A percentile compares a stretch with the other conserved stretches of the same genome.
Evolutionary conservation across 2,329 filamentous ascomycete species (phyloP).

Genomic region (Calonectria hawksworthii): DNA sequence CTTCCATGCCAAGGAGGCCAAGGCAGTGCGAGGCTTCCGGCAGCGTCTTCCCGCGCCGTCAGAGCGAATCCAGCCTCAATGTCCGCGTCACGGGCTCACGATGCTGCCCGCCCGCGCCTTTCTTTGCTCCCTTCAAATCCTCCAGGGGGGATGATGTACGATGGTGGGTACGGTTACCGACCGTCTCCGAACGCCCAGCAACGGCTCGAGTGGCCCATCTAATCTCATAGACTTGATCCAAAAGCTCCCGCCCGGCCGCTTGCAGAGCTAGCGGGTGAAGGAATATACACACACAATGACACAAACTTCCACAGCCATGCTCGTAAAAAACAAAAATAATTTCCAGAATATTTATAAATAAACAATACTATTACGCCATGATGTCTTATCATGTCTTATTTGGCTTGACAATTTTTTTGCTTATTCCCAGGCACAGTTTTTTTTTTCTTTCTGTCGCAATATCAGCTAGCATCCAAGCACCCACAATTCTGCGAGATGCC

Average conservation of each 20-base stretch:
- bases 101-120: background rate
- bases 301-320: background rate
- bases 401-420: background rate
- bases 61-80: constrained; percentile 7
- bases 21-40: background rate
- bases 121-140: background rate
- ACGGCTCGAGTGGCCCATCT: background rate
- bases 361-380: background rate
- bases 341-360: background rate
- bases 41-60: background rate
- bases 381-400: background rate
- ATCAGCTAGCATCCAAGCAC: background rate
- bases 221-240: constrained; percentile 7
- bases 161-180: background rate
- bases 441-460: background rate
- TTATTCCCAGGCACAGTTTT: background rate
- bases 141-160: background rate
- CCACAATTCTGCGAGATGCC: background rate
- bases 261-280: background rate
- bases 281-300: background rate
- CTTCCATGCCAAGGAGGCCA: constrained; percentile 3
- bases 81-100: background rate
- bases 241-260: background rate
- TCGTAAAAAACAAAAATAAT: constrained; percentile 6
- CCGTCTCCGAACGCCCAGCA: background rate